Evolutionary conservation across 1,284 basidiomycete species (phyloP).

Genomic region (Pterulicium gracile): DNA sequence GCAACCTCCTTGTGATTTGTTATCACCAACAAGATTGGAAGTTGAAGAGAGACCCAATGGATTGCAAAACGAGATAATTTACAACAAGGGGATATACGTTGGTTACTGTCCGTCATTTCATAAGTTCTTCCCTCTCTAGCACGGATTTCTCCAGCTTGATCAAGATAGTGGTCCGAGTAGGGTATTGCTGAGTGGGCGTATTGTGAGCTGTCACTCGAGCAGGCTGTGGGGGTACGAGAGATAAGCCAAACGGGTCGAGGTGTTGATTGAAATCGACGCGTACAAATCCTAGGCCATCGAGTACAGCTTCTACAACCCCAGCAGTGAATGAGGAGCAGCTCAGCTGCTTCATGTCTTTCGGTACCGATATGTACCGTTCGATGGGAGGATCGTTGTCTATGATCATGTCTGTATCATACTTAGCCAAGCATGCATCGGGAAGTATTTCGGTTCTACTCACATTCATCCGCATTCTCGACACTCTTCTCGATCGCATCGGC

Average conservation of each 20-base stretch:
- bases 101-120: constrained; percentile 24
- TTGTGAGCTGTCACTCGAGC: constrained; percentile 95
- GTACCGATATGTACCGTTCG: constrained; percentile 87
- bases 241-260: constrained; percentile 8
- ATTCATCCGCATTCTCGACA: constrained; percentile 94
- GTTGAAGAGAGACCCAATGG: too few species aligned
- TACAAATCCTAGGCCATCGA: constrained; percentile 93
- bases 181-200: constrained; percentile 74
- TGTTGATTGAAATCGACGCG: constrained; percentile 24
- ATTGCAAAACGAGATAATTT: too few species aligned
- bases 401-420: constrained; percentile 75
- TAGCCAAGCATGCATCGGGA: too few species aligned
- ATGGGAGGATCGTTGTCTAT: constrained; percentile 92
- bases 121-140: constrained; percentile 77
- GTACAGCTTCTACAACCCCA: constrained; percentile 93
- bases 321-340: constrained; percentile 96
- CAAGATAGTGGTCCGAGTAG: constrained; percentile 82
- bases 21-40: too few species aligned
- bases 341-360: constrained; percentile 87
- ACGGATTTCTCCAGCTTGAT: constrained; percentile 91
- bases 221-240: constrained; percentile 45
- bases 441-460: too few species aligned
- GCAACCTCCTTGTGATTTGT: too few species aligned
- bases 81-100: too few species aligned
- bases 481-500: constrained; percentile 95